Evolutionary conservation across 352 stramenopile genomes (phyloP).

Genomic region (Stramenopiles sp.): DNA sequence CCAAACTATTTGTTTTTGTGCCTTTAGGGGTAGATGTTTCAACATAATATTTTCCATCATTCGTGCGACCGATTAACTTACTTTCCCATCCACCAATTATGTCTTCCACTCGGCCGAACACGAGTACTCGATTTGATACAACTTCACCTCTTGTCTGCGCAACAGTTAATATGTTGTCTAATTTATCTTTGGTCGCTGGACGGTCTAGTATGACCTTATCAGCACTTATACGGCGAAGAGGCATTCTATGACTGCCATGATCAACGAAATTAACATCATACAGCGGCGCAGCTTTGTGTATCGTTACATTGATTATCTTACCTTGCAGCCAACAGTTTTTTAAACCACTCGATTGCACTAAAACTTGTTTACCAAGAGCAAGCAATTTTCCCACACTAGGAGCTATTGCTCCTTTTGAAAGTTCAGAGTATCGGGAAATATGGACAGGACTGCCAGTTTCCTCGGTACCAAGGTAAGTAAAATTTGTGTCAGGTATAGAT

Average conservation of each 20-base stretch:
- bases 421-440: no score
- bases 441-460: neutral
- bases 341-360: neutral
- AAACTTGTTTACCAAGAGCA: conserved; percentile 1
- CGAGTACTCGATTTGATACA: neutral
- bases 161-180: neutral
- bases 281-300: neutral
- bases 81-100: conserved; percentile 8
- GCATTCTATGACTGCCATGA: neutral
- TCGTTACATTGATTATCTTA: neutral
- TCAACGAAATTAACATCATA: conserved; percentile 10
- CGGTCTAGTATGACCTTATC: neutral
- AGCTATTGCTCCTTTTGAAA: neutral
- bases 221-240: neutral
- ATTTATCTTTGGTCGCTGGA: neutral
- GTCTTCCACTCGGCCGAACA: neutral
- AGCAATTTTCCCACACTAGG: neutral
- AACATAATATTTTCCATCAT: neutral
- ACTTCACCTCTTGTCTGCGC: neutral
- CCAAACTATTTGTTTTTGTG: conserved; percentile 3
- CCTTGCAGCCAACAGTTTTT: conserved; percentile 5
- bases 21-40: neutral
- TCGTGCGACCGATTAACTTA: neutral
- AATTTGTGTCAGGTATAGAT: neutral
- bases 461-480: neutral